Conservation (phyloP, 805 yeast genomes). For the Candida fluviatilis region DNA sequence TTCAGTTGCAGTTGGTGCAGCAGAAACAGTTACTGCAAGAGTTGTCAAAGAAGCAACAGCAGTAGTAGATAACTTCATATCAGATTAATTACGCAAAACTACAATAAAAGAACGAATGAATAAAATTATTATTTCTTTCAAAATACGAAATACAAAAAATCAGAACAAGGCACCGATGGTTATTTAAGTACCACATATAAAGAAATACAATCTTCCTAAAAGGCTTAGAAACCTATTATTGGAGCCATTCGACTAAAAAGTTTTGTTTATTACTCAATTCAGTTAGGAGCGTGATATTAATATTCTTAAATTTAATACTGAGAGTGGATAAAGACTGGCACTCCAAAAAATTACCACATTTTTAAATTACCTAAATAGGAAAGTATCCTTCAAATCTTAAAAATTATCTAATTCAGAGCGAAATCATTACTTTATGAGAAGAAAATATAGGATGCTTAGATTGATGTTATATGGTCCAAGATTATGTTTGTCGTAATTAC, state of each 20-base stretch:
- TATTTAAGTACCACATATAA: too few relatives aligned
- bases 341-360: neutral
- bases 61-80: slow-evolving; percentile 12
- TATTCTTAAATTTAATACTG: neutral
- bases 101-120: slow-evolving; percentile 2
- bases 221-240: neutral
- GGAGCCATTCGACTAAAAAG: neutral
- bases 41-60: slow-evolving; percentile 10
- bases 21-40: slow-evolving; percentile 6
- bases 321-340: neutral
- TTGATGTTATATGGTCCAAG: too few relatives aligned
- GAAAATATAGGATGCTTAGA: too few relatives aligned
- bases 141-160: neutral
- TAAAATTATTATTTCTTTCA: too few relatives aligned
- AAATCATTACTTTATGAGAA: too few relatives aligned
- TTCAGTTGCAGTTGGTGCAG: slow-evolving; percentile 12
- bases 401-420: too few relatives aligned
- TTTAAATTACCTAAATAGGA: neutral
- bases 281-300: neutral
- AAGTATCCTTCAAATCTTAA: neutral
- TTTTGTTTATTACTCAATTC: neutral
- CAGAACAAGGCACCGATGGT: slow-evolving; percentile 1
- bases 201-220: too few relatives aligned
- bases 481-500: too few relatives aligned
- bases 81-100: neutral